Percentiles rank a stretch among this genome's conserved stretches.
Conservation (phyloP, 202 grass and related monocot species). For the Cymbopogon flexuosus region DNA sequence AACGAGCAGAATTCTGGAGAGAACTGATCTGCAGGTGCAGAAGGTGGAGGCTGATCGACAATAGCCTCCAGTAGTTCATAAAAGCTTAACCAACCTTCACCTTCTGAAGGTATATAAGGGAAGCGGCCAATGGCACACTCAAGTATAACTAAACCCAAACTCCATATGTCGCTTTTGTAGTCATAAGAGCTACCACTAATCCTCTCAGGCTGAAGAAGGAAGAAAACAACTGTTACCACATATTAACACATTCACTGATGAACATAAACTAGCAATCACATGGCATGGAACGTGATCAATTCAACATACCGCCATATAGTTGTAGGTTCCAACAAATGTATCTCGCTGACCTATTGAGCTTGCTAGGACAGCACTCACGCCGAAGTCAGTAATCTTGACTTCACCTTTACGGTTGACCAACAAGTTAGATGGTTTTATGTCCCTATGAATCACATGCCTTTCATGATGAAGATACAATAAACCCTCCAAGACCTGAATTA, state of each 20-base stretch:
- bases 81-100: conserved; percentile 80
- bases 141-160: conserved; percentile 94
- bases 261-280: conserved; percentile 11
- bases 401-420: conserved; percentile 91
- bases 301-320: conserved; percentile 95
- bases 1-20: conserved; percentile 96
- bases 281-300: neutral
- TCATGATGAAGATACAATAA: conserved; percentile 91
- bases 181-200: conserved; percentile 94
- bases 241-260: neutral
- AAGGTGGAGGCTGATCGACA: conserved; percentile 93
- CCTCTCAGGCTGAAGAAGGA: conserved; percentile 69
- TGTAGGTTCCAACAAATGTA: conserved; percentile 96
- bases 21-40: conserved; percentile 84
- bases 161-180: conserved; percentile 99
- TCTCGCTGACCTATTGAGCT: conserved; percentile 84
- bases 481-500: conserved; percentile 80
- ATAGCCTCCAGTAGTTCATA: conserved; percentile 95
- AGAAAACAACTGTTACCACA: conserved; percentile 26
- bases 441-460: conserved; percentile 95
- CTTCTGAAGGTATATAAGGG: conserved; percentile 76
- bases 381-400: conserved; percentile 93
- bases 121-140: conserved; percentile 94
- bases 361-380: conserved; percentile 82
- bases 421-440: conserved; percentile 97